A percentile compares a stretch with the other conserved stretches of the same genome.
Evolutionary conservation across 2,329 filamentous ascomycete species (phyloP).

Genomic region (Scopulariopsis brevicaulis): DNA sequence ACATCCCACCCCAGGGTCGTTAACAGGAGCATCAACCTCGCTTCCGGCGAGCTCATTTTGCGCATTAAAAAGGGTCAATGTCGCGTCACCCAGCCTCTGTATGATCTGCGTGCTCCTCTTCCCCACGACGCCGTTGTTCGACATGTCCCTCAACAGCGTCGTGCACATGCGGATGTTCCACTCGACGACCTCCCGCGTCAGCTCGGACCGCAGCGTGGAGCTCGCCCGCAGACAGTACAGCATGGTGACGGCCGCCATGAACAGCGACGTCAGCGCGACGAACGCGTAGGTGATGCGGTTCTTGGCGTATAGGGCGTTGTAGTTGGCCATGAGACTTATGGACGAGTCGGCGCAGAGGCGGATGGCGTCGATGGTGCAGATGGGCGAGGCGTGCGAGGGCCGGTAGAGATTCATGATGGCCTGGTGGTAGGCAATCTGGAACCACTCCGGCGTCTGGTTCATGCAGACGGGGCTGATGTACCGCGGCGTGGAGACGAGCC

Average conservation of each 20-base stretch:
- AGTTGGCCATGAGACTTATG: constrained; percentile 9
- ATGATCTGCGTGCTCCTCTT: background rate
- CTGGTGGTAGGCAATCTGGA: constrained; percentile 15
- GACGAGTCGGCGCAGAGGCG: constrained; percentile 8
- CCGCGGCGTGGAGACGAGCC: constrained; percentile 13
- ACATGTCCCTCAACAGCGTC: background rate
- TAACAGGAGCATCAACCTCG: background rate
- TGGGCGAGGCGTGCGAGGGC: constrained; percentile 11
- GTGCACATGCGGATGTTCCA: background rate
- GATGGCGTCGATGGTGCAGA: constrained; percentile 6
- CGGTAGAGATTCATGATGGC: constrained; percentile 13
- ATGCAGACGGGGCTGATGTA: constrained; percentile 12
- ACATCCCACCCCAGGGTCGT: background rate
- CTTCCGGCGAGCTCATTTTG: background rate
- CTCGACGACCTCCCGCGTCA: background rate
- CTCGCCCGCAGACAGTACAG: constrained; percentile 14
- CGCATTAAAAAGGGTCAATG: background rate
- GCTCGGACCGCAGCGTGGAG: background rate
- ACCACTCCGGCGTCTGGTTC: constrained; percentile 15
- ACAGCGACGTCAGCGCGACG: constrained; percentile 13
- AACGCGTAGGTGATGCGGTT: constrained; percentile 16
- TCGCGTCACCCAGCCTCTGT: background rate
- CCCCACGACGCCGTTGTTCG: background rate
- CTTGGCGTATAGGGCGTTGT: constrained; percentile 13
- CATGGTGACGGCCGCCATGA: constrained; percentile 17